These are phyloP conservation scores for Coffea humblotiana DNA, from an alignment of 305 asterid genomes.

Conservation along the genomic window DNA sequence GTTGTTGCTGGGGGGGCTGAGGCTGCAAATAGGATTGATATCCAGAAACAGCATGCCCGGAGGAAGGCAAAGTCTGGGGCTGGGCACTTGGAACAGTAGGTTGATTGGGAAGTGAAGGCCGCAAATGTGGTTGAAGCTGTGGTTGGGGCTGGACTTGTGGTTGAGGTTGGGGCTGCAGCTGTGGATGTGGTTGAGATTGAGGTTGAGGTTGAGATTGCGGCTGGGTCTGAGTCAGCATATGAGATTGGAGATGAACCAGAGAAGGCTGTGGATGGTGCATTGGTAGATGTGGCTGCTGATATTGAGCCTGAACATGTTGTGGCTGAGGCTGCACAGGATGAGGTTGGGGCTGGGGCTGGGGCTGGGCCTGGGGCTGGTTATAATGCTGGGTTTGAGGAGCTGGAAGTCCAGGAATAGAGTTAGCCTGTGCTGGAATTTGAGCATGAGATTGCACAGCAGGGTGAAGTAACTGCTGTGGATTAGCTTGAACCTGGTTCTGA, in stretches of 20 bases:
- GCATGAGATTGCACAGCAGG: constrained; percentile 57
- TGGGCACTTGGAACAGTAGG: constrained; percentile 39
- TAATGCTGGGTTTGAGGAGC: constrained; percentile 46
- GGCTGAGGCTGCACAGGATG: constrained; percentile 28
- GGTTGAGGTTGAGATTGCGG: constrained; percentile 14
- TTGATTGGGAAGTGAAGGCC: constrained; percentile 56
- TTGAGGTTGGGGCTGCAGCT: constrained; percentile 28
- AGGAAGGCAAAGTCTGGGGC: constrained; percentile 46
- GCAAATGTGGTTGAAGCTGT: constrained; percentile 44
- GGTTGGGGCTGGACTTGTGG: constrained; percentile 46
- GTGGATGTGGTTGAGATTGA: constrained; percentile 25
- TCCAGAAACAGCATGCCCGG: constrained; percentile 55
- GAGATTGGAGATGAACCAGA: not conserved
- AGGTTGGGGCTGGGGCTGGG: constrained; percentile 12
- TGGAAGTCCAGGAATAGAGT: constrained; percentile 47
- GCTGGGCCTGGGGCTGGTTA: constrained; percentile 30
- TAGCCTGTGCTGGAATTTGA: constrained; percentile 44
- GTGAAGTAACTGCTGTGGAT: constrained; percentile 48
- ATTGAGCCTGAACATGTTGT: constrained; percentile 1
- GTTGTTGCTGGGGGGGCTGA: constrained; percentile 55
- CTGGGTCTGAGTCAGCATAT: not conserved
- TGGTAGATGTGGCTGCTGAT: not conserved
- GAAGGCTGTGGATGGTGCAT: constrained; percentile 1
- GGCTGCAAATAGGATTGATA: constrained; percentile 68
- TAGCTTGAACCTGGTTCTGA: constrained; percentile 43